These are phyloP conservation scores for Dryadomyces sulphureus DNA, from an alignment of 2,329 filamentous ascomycete genomes.

Conservation along the genomic window DNA sequence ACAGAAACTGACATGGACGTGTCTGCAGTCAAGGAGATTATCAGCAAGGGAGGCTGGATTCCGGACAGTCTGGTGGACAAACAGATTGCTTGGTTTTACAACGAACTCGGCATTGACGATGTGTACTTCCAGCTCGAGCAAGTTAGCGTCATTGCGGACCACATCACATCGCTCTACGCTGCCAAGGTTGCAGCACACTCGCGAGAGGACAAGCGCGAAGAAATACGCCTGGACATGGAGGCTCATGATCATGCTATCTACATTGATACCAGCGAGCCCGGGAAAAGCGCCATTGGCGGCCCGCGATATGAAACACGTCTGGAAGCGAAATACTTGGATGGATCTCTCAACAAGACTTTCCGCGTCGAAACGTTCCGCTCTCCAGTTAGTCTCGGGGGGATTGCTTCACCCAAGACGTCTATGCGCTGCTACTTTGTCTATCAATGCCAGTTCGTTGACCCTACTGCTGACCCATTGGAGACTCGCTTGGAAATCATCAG, in stretches of 20 bases:
- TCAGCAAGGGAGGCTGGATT: constrained; percentile 72
- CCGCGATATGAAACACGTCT: constrained; percentile 90
- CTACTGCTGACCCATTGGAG: constrained; percentile 60
- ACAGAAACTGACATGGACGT: background rate
- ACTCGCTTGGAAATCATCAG: constrained; percentile 83
- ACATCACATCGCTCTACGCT: constrained; percentile 91
- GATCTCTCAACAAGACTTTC: constrained; percentile 59
- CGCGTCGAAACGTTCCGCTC: constrained; percentile 97
- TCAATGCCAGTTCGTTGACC: constrained; percentile 77
- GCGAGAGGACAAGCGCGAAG: constrained; percentile 81
- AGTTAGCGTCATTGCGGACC: constrained; percentile 74
- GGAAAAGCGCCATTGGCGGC: constrained; percentile 58
- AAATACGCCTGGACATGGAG: constrained; percentile 94
- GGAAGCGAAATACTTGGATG: constrained; percentile 89
- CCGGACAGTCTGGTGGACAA: constrained; percentile 68
- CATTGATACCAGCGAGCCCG: constrained; percentile 92
- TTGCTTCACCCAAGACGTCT: constrained; percentile 53
- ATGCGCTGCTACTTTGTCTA: constrained; percentile 98
- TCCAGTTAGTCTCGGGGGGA: constrained; percentile 58
- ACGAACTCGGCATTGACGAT: constrained; percentile 88
- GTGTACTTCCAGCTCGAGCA: constrained; percentile 93
- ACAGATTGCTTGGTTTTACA: constrained; percentile 94
- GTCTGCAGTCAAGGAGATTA: constrained; percentile 59
- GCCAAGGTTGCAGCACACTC: constrained; percentile 92
- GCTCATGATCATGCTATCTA: constrained; percentile 90